Conservation (phyloP, 2,329 filamentous ascomycete species). For the Dactylella cylindrospora region DNA sequence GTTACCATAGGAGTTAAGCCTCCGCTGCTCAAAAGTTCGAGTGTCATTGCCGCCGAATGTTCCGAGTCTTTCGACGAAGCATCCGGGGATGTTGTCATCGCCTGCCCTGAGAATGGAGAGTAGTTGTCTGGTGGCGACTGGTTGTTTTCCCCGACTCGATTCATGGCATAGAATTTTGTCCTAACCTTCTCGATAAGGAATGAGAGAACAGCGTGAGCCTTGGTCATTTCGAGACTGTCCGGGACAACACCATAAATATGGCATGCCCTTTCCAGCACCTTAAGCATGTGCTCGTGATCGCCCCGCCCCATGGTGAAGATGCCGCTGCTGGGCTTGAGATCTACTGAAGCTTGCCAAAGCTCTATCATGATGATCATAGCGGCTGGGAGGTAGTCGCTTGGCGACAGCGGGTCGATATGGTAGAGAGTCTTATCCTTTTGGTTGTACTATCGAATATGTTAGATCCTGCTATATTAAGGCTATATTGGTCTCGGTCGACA, state of each 20-base stretch:
- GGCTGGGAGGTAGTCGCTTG: constrained; percentile 50
- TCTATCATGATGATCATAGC: constrained; percentile 49
- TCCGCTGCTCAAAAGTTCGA: constrained; percentile 45
- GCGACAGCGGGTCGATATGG: constrained; percentile 55
- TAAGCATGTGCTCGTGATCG: constrained; percentile 73
- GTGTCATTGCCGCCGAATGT: constrained; percentile 45
- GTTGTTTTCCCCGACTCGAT: constrained; percentile 7
- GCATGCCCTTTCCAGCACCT: constrained; percentile 63
- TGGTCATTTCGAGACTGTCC: constrained; percentile 82
- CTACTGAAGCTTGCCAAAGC: constrained; percentile 51
- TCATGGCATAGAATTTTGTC: constrained; percentile 38
- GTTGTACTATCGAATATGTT: constrained; percentile 51
- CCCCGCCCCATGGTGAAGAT: constrained; percentile 61
- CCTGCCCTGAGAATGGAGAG: constrained; percentile 24
- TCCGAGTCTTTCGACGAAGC: constrained; percentile 45
- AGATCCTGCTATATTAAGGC: constrained; percentile 76
- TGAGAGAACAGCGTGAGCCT: constrained; percentile 76
- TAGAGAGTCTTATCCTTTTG: constrained; percentile 50
- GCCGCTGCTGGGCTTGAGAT: constrained; percentile 51
- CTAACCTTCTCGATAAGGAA: constrained; percentile 80
- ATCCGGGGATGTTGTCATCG: constrained; percentile 38
- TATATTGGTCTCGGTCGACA: constrained; percentile 83
- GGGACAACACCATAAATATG: constrained; percentile 36
- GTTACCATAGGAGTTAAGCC: constrained; percentile 18
- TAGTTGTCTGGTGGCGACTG: constrained; percentile 35